Base-by-base conservation (phyloP, 2,329 filamentous ascomycete genomes). In the Aspergillus pseudoviridinutans region DNA sequence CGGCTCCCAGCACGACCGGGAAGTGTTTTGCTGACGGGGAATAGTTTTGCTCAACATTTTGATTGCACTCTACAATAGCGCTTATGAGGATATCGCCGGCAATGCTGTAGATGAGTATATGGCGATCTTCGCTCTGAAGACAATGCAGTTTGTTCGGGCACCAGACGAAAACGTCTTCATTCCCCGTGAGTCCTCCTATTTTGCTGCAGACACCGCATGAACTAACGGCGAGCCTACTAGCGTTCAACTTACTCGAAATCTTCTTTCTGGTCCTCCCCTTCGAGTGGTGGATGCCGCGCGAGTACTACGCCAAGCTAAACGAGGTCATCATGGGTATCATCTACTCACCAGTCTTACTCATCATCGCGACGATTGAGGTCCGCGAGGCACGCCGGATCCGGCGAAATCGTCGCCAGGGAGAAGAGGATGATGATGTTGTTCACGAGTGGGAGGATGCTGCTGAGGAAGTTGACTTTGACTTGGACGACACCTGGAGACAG, bases 141-240 rank as follows among this genome's bases (percentile, higher is more conserved):
- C 94, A 0, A 91, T 97, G 83, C 92, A 96, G 68, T 99, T 97
- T 68, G 91, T 97, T 20, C 90, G 94, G 51, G 94, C 94, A 0
- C 94, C 94, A 0, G 94, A 99, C 67, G 94, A 99, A 74, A 99
- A 99, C 66, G 94, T 99, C 55, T 99, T 94, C 76, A 96, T 99
- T 68, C 87, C 94, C 0, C 94, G 77, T 79, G 68, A 64, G 75
- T 67, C 12, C 25, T 17, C 32, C 12, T 10, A n/a, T 54, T 25
- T 24, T 4, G 27, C 27, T 22, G 35, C n/a, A 5, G 41, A 14
- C 5, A 14, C 3, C 2, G 20, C 7, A n/a, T 4, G 32, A 14
- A 20, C 53, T 57, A 42, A 50, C 52, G n/a, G 42, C 41, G 2
- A 42, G 24, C 12, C 27, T 54, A 28, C 44, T 55, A 79, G 76